Percentiles rank a stretch among this genome's conserved stretches.
Conservation (phyloP, 169 alveolate species). For the Besnoitia besnoiti region DNA sequence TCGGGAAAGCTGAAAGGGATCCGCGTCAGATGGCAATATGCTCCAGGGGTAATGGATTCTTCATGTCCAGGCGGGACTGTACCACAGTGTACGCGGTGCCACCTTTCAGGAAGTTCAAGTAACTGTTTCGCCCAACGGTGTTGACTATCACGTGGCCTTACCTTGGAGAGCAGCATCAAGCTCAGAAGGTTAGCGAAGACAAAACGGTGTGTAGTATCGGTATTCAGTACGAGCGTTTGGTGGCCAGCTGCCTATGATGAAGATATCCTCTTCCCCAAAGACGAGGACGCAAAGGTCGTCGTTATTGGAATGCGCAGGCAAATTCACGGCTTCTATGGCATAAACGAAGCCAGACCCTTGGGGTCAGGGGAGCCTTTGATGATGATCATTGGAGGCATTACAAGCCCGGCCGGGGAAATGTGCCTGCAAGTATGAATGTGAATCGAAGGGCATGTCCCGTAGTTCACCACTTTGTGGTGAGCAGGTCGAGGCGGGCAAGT, state of each 20-base stretch:
- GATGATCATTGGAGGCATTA: constrained; percentile 85
- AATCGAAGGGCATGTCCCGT: neutral
- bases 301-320: constrained; percentile 83
- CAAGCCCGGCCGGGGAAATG: constrained; percentile 86
- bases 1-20: constrained; percentile 80
- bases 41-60: constrained; percentile 78
- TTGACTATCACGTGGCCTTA: constrained; percentile 80
- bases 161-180: constrained; percentile 81
- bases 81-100: neutral
- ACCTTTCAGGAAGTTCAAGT: constrained; percentile 78
- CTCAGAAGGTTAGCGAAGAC: constrained; percentile 70
- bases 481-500: constrained; percentile 82
- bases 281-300: constrained; percentile 78
- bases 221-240: neutral
- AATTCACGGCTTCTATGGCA: constrained; percentile 86
- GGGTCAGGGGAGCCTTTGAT: constrained; percentile 89
- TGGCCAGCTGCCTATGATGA: constrained; percentile 79
- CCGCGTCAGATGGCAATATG: constrained; percentile 84
- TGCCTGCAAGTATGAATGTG: constrained; percentile 79
- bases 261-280: constrained; percentile 72
- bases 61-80: neutral
- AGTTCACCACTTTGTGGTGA: neutral
- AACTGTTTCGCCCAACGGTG: constrained; percentile 83
- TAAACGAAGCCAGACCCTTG: constrained; percentile 83
- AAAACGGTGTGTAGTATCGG: neutral